A percentile compares a stretch with the other conserved stretches of the same genome.
These are phyloP conservation scores for Xenoacremonium recifei DNA, from an alignment of 2,329 filamentous ascomycete species.

Conservation along the genomic window DNA sequence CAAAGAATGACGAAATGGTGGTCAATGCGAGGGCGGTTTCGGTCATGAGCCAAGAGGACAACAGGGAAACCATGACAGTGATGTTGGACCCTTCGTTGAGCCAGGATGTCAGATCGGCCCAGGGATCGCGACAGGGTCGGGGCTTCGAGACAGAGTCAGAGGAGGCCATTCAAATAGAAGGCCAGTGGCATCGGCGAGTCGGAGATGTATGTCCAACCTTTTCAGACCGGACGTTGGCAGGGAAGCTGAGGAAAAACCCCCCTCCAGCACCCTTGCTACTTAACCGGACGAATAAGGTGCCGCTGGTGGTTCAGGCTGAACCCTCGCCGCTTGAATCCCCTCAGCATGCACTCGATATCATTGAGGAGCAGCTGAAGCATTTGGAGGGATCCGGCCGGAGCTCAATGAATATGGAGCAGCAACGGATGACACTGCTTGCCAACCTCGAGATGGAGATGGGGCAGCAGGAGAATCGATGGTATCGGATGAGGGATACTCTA, in stretches of 20 bases:
- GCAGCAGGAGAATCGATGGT: constrained; percentile 59
- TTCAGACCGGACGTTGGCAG: constrained; percentile 48
- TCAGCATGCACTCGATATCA: constrained; percentile 45
- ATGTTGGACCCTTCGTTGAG: constrained; percentile 39
- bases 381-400: constrained; percentile 42
- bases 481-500: constrained; percentile 53
- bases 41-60: constrained; percentile 24
- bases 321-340: constrained; percentile 54
- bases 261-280: constrained; percentile 57
- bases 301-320: constrained; percentile 46
- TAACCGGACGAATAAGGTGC: constrained; percentile 38
- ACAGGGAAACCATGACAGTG: constrained; percentile 40
- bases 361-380: constrained; percentile 51
- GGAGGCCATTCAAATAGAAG: constrained; percentile 8
- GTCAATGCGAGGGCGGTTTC: constrained; percentile 10
- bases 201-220: constrained; percentile 60
- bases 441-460: constrained; percentile 63
- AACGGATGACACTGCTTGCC: constrained; percentile 50
- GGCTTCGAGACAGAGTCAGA: constrained; percentile 4
- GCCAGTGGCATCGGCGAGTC: constrained; percentile 56
- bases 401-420: constrained; percentile 33
- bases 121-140: constrained; percentile 12
- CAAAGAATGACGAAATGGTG: constrained; percentile 1
- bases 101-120: constrained; percentile 8
- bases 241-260: constrained; percentile 49